A percentile compares a stretch with the other conserved stretches of the same genome.
Evolutionary conservation across 371 early-diverging fungal genomes (phyloP).

Genomic region (Rhizopus microsporus): DNA sequence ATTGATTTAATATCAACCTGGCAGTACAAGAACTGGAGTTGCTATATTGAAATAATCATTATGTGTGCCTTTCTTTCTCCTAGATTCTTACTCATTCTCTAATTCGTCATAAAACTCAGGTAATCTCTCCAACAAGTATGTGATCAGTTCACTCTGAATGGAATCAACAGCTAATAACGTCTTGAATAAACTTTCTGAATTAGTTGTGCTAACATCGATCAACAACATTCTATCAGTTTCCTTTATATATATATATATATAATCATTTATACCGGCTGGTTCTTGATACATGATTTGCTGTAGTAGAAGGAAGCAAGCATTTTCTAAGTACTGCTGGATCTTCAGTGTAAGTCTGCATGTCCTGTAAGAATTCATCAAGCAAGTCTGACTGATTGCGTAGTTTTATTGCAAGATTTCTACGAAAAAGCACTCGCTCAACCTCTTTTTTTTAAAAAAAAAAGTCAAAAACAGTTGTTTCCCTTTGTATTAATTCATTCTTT

Average conservation of each 20-base stretch:
- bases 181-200: slow-evolving; percentile 62
- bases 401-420: slow-evolving; percentile 34
- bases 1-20: slow-evolving; percentile 71
- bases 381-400: slow-evolving; percentile 26
- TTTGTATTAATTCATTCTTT: not conserved
- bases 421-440: slow-evolving; percentile 27
- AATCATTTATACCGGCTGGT: no score
- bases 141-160: slow-evolving; percentile 62
- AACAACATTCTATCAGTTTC: not conserved
- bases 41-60: slow-evolving; percentile 14
- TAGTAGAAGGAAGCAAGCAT: slow-evolving; percentile 34
- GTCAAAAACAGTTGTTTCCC: not conserved
- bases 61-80: not conserved
- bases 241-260: slow-evolving; percentile 6
- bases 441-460: slow-evolving; percentile 10
- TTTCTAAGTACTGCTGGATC: slow-evolving; percentile 32
- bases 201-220: slow-evolving; percentile 9
- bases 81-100: slow-evolving; percentile 42
- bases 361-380: slow-evolving; percentile 27
- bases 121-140: slow-evolving; percentile 64
- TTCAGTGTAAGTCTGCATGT: slow-evolving; percentile 27
- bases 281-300: slow-evolving; percentile 21
- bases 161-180: slow-evolving; percentile 63
- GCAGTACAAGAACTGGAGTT: slow-evolving; percentile 57
- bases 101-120: slow-evolving; percentile 67